These are phyloP conservation scores for Aspergillus amoenus DNA, from an alignment of 2,329 filamentous ascomycete species.

Conservation along the genomic window DNA sequence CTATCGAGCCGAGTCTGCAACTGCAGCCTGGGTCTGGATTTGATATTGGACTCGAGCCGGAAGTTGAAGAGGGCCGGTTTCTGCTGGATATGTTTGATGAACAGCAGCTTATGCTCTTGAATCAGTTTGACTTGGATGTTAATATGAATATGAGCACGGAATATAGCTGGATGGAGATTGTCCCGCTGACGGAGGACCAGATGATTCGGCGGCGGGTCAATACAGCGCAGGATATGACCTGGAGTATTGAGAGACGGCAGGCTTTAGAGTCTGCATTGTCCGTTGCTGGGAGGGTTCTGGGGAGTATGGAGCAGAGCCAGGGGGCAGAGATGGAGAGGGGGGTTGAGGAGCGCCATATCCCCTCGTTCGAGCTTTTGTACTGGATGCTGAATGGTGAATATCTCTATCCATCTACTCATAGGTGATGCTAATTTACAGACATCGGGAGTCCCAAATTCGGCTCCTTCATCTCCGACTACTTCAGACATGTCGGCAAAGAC, in stretches of 20 bases:
- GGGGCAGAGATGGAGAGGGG: background rate
- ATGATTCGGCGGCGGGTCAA: conserved; percentile 12
- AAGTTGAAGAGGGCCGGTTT: background rate
- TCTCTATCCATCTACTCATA: background rate
- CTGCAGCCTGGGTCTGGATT: too few relatives aligned
- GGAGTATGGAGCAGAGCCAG: background rate
- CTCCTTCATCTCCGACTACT: conserved; percentile 21
- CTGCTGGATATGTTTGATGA: background rate
- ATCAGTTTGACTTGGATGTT: background rate
- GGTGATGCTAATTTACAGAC: conserved; percentile 9
- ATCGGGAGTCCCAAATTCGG: conserved; percentile 19
- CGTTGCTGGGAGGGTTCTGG: conserved; percentile 9
- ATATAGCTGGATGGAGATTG: conserved; percentile 9
- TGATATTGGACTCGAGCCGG: too few relatives aligned
- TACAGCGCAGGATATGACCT: conserved; percentile 7
- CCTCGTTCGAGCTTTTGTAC: conserved; percentile 17
- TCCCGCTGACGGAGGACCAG: conserved; percentile 19
- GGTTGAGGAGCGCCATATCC: background rate
- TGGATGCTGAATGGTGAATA: conserved; percentile 23
- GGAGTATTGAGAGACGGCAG: conserved; percentile 5
- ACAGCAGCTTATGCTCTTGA: background rate
- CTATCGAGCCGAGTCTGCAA: too few relatives aligned
- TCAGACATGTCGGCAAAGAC: conserved; percentile 17
- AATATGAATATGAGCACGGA: background rate
- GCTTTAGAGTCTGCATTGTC: conserved; percentile 17